Conservation (phyloP, 805 yeast species). For the Cyberlindnera veronae region DNA sequence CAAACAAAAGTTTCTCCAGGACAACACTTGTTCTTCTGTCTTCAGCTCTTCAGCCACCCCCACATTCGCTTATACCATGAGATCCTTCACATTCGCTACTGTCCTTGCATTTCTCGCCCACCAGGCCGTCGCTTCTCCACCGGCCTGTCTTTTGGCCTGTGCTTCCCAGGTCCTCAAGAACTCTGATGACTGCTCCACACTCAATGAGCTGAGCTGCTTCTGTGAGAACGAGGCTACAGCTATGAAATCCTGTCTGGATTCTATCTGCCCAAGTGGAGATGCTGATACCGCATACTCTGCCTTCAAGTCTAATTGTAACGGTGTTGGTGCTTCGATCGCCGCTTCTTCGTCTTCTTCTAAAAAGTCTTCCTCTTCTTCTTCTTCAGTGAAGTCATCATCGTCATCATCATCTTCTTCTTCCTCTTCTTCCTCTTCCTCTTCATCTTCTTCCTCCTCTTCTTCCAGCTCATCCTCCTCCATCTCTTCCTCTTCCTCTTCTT, state of each 20-base stretch:
- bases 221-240: constrained; percentile 54
- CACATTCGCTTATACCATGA: constrained; percentile 4
- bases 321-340: constrained; percentile 34
- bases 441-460: constrained; percentile 8
- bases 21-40: background rate
- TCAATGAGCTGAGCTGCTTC: constrained; percentile 65
- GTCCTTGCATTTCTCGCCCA: constrained; percentile 20
- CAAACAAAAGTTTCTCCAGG: background rate
- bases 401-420: constrained; percentile 6
- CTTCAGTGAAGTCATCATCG: constrained; percentile 2
- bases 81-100: constrained; percentile 10
- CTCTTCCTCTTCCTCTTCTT: constrained; percentile 22
- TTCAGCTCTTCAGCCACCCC: background rate
- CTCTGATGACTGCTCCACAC: constrained; percentile 50
- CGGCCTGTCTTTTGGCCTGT: constrained; percentile 91
- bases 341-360: constrained; percentile 14
- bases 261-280: constrained; percentile 64
- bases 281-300: constrained; percentile 56
- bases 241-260: constrained; percentile 59
- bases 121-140: constrained; percentile 60
- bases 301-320: constrained; percentile 52
- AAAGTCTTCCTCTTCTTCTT: constrained; percentile 18
- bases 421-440: constrained; percentile 10
- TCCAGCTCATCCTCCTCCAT: constrained; percentile 16
- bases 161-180: constrained; percentile 62